Conservation (phyloP, 306 rosid species). For the Inga oerstediana region DNA sequence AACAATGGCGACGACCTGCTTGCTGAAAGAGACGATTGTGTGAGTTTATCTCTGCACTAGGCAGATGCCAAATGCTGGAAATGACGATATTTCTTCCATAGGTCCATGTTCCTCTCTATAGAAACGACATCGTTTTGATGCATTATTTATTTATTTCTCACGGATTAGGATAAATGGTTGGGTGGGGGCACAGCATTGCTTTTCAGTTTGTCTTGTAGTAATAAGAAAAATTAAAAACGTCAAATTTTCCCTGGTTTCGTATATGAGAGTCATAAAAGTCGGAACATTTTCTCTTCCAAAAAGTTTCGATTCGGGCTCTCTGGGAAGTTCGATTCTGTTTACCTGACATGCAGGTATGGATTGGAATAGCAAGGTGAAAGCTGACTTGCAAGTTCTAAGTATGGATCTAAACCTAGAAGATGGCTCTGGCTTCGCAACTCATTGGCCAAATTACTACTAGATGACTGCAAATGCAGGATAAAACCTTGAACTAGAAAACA, state of each 20-base stretch:
- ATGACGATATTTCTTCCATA: not conserved
- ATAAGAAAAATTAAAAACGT: not conserved
- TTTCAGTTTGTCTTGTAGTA: not conserved
- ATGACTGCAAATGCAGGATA: not conserved
- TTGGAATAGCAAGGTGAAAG: not conserved
- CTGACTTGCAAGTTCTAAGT: not conserved
- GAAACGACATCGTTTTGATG: not conserved
- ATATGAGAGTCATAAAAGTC: not conserved
- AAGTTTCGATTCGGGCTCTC: not conserved
- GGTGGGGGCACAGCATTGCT: not conserved
- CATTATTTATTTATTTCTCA: not conserved
- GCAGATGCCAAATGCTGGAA: not conserved
- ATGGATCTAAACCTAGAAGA: not conserved
- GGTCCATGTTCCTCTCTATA: not conserved
- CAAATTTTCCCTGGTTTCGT: not conserved
- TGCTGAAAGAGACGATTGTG: not conserved
- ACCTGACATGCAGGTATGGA: not conserved
- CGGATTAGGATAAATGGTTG: not conserved
- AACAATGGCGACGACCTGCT: not conserved
- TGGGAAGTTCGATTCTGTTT: not conserved
- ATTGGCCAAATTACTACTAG: not conserved
- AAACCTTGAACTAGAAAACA: not conserved
- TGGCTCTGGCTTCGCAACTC: not conserved
- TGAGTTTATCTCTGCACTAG: not conserved
- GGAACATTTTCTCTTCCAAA: not conserved